These are phyloP conservation scores for Epipyxis sp. DNA, from an alignment of 108 stramenopile species.

Conservation along the genomic window DNA sequence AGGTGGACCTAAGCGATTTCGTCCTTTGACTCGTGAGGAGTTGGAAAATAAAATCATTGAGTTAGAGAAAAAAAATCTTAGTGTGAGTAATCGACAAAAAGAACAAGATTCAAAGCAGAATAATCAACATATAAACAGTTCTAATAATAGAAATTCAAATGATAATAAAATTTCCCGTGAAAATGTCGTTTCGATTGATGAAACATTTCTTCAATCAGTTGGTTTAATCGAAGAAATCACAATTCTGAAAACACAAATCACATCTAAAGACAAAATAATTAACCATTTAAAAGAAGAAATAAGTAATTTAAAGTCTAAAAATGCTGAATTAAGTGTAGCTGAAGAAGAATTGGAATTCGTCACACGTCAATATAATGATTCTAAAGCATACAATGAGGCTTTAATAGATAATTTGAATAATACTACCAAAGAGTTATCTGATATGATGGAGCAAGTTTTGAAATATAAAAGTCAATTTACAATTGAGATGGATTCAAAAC, in stretches of 20 bases:
- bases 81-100: too few relatives aligned
- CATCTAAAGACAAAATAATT: background rate
- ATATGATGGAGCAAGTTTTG: background rate
- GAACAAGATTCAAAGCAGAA: too few relatives aligned
- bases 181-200: background rate
- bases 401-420: background rate
- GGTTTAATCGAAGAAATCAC: background rate
- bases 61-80: conserved; percentile 13
- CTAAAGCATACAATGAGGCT: background rate
- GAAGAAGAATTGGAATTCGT: conserved; percentile 10
- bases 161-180: background rate
- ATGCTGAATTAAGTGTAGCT: background rate
- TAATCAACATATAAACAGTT: too few relatives aligned
- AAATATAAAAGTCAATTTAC: background rate
- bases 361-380: too few relatives aligned
- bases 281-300: background rate
- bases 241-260: background rate
- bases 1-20: conserved; percentile 32
- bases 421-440: background rate
- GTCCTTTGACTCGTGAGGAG: conserved; percentile 26
- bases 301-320: background rate
- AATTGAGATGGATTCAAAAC: background rate
- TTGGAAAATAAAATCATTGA: conserved; percentile 30
- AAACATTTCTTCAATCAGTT: background rate
- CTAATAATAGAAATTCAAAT: too few relatives aligned